A percentile compares a stretch with the other conserved stretches of the same genome.
These are phyloP conservation scores for Thamnidium elegans DNA, from an alignment of 192 early-diverging fungal species.

Conservation along the genomic window DNA sequence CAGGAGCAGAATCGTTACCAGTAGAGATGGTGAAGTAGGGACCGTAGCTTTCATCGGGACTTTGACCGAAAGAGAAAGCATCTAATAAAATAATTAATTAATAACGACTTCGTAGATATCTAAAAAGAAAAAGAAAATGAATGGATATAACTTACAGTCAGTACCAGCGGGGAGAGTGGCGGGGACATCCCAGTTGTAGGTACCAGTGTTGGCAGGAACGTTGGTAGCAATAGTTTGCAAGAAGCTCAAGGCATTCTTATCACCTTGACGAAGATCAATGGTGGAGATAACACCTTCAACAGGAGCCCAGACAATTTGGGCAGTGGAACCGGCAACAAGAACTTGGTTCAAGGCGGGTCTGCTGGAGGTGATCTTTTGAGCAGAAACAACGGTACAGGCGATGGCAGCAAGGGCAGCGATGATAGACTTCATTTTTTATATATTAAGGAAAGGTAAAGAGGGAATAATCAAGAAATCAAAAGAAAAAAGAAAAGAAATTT, in stretches of 20 bases:
- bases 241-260: slow-evolving; percentile 26
- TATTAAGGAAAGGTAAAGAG: neutral
- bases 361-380: slow-evolving; percentile 17
- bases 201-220: slow-evolving; percentile 10
- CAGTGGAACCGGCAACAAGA: slow-evolving; percentile 19
- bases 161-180: slow-evolving; percentile 18
- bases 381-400: slow-evolving; percentile 18
- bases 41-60: slow-evolving; percentile 23
- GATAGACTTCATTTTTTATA: slow-evolving; percentile 20
- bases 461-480: neutral
- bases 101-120: neutral
- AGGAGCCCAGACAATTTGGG: slow-evolving; percentile 24
- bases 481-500: slow-evolving; percentile 3
- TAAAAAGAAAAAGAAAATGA: neutral
- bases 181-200: slow-evolving; percentile 31
- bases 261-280: slow-evolving; percentile 27
- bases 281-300: slow-evolving; percentile 10
- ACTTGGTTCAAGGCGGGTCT: slow-evolving; percentile 16
- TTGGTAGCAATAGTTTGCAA: slow-evolving; percentile 28
- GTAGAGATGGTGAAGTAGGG: slow-evolving; percentile 24
- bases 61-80: slow-evolving; percentile 22
- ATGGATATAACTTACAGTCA: slow-evolving; percentile 30
- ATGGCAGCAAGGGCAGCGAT: slow-evolving; percentile 21
- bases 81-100: slow-evolving; percentile 10
- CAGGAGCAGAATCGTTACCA: slow-evolving; percentile 9